A percentile compares a stretch with the other conserved stretches of the same genome.
phyloP scores from a whole-genome alignment of 495 filamentous ascomycete genomes.

The Podospora anserina region DNA sequence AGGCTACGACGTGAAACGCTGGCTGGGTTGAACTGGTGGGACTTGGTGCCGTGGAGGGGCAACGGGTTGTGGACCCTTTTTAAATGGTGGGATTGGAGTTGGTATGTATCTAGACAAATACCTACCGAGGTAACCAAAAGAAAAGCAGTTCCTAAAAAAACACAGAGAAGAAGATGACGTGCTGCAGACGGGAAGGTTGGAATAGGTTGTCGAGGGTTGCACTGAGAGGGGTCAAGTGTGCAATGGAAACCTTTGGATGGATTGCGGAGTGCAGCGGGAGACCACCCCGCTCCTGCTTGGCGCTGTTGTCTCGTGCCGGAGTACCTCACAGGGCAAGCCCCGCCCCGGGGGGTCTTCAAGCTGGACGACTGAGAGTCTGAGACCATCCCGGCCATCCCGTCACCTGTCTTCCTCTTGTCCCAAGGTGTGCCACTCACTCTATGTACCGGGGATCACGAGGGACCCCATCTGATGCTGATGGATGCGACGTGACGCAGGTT shows the following conservation, averaged over 20 bases:
- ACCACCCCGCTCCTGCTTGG: not conserved
- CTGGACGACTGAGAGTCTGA: no score
- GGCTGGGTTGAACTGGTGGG: not conserved
- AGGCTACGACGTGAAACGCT: slow-evolving; percentile 6
- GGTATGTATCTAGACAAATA: not conserved
- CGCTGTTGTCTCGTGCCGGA: not conserved
- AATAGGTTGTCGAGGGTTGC: not conserved
- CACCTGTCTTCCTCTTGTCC: not conserved
- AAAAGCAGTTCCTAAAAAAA: not conserved
- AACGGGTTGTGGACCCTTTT: not conserved
- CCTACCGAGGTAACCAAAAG: no score
- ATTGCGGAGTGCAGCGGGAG: not conserved
- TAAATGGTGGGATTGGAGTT: not conserved
- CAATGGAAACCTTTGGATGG: slow-evolving; percentile 10
- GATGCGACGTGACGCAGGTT: slow-evolving; percentile 5
- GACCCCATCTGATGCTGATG: slow-evolving; percentile 10
- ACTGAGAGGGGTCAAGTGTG: not conserved
- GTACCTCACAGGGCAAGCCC: slow-evolving; percentile 1
- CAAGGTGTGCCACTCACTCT: slow-evolving; percentile 22
- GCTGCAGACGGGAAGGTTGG: not conserved
- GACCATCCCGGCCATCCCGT: not conserved
- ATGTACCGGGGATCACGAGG: slow-evolving; percentile 23
- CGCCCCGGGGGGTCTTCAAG: no score
- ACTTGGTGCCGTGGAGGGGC: not conserved
- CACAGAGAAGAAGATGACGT: not conserved